phyloP scores from a whole-genome alignment of 345 rosid genomes.

The Trapa bicornis region DNA sequence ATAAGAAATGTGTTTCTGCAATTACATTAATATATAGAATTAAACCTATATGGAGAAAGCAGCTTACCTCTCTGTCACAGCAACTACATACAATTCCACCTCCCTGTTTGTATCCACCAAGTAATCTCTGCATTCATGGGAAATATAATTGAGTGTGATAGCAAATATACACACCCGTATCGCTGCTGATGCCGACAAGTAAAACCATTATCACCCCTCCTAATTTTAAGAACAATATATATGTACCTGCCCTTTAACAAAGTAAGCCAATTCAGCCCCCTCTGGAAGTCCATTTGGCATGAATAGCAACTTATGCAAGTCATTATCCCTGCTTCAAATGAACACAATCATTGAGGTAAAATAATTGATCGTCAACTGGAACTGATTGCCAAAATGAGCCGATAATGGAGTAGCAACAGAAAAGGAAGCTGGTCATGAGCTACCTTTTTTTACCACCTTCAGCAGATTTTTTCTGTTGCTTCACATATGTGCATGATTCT shows the following conservation, averaged over 20 bases:
- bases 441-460: constrained; percentile 55
- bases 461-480: constrained; percentile 44
- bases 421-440: neutral
- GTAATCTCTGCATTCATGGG: constrained; percentile 34
- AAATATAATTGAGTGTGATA: constrained; percentile 2
- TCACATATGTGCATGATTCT: constrained; percentile 18
- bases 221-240: neutral
- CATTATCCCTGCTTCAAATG: constrained; percentile 63
- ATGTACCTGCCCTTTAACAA: constrained; percentile 71
- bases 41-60: neutral
- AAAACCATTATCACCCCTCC: neutral
- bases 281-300: constrained; percentile 95
- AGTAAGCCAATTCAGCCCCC: constrained; percentile 79
- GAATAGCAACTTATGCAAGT: constrained; percentile 81
- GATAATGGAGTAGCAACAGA: neutral
- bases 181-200: neutral
- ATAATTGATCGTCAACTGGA: neutral
- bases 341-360: neutral
- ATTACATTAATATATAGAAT: neutral
- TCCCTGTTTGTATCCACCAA: constrained; percentile 77
- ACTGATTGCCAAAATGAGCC: neutral
- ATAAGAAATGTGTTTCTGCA: neutral
- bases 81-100: constrained; percentile 79
- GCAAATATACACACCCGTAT: constrained; percentile 7
- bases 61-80: constrained; percentile 61